Evolutionary conservation across 108 stramenopile species (phyloP), one percentile per base, ranked within the genome.

Genomic region (Discostella stelligeroides): DNA sequence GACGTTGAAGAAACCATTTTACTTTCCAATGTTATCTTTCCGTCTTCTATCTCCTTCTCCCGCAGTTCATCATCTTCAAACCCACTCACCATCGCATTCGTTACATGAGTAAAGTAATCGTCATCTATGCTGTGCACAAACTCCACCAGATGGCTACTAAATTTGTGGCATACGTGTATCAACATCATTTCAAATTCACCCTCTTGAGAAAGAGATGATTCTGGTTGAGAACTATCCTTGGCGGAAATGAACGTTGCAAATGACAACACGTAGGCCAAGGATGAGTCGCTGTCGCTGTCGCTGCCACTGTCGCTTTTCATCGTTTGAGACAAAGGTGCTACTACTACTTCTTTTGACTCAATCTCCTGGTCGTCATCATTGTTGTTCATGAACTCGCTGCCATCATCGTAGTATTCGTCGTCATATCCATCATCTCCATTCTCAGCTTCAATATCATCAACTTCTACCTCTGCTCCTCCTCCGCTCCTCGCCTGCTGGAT

Each of bases 161-260:
- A 80, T 34, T 75, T 80, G 27, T 56, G 37, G 20, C 65, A 75
- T 10, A 80, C 48, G 62, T 80, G 79, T 7, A 75, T 50, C 28
- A 80, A 39, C 10, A 80, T 80, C 5, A 69, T 48, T 40, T 56
- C 46, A 40, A 80, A 80, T 15, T 75, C 58, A 12, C 60, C 60
- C 25, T 60, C 18, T 6, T 34, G 34, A 34, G 34, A 34, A 34
- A 15, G 72, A 49, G 29, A 69, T 25, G 14, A 30, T 24, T 18
- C 23, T n/a, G 38, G 55, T 30, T 72, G 47, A 7, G 15, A 24
- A 15, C 11, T 17, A 45, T 77, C 59, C 37, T 70, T 64, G 7
- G 76, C 76, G 2, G 76, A 78, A 4, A 78, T 39, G 20, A 78
- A 56, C 5, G 69, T 58, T 9, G 53, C 50, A 43, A 78, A 70